Evolutionary conservation across 805 yeast species (phyloP).

Genomic region (Ogataea allantospora): DNA sequence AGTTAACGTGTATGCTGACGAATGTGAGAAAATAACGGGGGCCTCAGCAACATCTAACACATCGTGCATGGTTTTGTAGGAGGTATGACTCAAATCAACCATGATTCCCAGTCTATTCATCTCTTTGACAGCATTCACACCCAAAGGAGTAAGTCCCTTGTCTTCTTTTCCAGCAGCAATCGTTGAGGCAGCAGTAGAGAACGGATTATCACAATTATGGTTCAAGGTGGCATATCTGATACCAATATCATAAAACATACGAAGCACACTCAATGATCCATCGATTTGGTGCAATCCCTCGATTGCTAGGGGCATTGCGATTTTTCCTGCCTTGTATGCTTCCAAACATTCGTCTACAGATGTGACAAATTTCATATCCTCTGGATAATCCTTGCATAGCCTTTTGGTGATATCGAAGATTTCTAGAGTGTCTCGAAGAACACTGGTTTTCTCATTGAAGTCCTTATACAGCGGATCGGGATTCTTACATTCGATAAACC

Average conservation of each 20-base stretch:
- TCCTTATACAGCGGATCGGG: constrained; percentile 40
- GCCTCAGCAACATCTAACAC: constrained; percentile 39
- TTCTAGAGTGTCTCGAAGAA: constrained; percentile 50
- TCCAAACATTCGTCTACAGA: constrained; percentile 38
- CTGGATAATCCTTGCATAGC: constrained; percentile 39
- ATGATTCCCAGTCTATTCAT: constrained; percentile 55
- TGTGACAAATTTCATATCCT: constrained; percentile 38
- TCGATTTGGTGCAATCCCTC: constrained; percentile 54
- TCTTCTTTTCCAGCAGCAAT: constrained; percentile 44
- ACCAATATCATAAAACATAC: constrained; percentile 46
- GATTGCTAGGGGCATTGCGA: constrained; percentile 48
- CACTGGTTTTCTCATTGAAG: constrained; percentile 42
- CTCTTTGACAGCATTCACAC: constrained; percentile 41
- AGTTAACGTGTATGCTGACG: constrained; percentile 41
- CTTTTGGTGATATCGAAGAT: constrained; percentile 49
- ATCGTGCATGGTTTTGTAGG: constrained; percentile 47
- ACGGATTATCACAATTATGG: constrained; percentile 54
- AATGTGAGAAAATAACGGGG: constrained; percentile 51
- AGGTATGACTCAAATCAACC: constrained; percentile 50
- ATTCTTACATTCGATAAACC: constrained; percentile 44
- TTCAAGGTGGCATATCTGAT: constrained; percentile 51
- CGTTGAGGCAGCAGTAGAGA: constrained; percentile 51
- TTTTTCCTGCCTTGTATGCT: constrained; percentile 33
- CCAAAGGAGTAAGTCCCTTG: constrained; percentile 42
- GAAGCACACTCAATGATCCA: constrained; percentile 44